Base-by-base conservation (phyloP, 345 rosid species). In the Brassica cretica region DNA sequence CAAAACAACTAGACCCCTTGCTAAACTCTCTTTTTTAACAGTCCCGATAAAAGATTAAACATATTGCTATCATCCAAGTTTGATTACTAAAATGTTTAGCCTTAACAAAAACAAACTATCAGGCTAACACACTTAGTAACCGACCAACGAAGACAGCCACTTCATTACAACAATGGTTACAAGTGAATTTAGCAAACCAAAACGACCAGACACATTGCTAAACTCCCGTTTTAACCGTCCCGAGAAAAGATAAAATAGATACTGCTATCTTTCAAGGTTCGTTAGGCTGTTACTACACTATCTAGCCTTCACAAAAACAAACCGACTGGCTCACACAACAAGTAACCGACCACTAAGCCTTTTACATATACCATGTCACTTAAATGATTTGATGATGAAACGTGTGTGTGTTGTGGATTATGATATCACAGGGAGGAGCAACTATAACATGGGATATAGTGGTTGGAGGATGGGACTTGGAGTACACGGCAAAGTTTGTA, bases 381-480 rank as follows among this genome's bases (percentile, higher is more conserved):
- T 39, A 39, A 39, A 39, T 39, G 46, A 39, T 39, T 39, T 39
- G 12, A 33, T 33, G 39, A 33, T 33, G 39, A 33, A 33, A 33
- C 39, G 39, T 33, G 39, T 6, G 5, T 32, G 39, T 33, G 2
- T 33, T 39, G 5, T 39, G 46, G 46, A 39, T 39, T 32, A 27
- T 49, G 11, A 30, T 55, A 32, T 21, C 10, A 12, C 58, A 94
- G 98, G 94, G 81, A 10, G 96, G 96, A 15, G 93, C 94, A 46
- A 91, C 92, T 3, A 95, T 95, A 73, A 82, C 92, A 15, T 95
- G 99, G 99, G 99, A 95, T 72, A 84, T 95, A 35, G 98, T 88
- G 21, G 99, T 95, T 8, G 99, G 99, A 30, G 99, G 97, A 21
- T 95, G 99, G 99, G 99, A 95, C 9, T 74, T 95, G 83, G 99